These are phyloP conservation scores for Funneliformis geosporum DNA, from an alignment of 192 early-diverging fungal species.

Conservation along the genomic window DNA sequence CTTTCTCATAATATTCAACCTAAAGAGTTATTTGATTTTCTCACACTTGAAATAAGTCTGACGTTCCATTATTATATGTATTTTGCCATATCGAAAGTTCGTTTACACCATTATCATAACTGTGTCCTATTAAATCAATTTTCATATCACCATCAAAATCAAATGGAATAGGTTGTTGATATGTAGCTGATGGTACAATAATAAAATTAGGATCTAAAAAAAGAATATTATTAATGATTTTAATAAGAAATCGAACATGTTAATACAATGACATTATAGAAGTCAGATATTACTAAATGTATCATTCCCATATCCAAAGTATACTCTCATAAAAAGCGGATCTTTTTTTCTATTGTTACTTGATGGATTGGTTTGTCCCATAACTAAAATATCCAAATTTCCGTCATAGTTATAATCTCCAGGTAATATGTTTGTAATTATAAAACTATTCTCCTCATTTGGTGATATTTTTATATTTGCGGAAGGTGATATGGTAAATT, in stretches of 20 bases:
- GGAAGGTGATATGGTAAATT: background rate
- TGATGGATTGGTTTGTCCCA: conserved; percentile 54
- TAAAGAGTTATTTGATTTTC: conserved; percentile 19
- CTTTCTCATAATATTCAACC: background rate
- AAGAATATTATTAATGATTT: conserved; percentile 10
- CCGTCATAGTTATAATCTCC: conserved; percentile 93
- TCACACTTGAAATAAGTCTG: conserved; percentile 45
- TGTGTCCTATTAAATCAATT: conserved; percentile 59
- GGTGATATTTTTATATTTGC: background rate
- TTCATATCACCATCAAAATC: conserved; percentile 66
- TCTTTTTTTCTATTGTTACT: conserved; percentile 32
- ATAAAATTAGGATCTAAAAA: conserved; percentile 42
- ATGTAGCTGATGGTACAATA: conserved; percentile 43
- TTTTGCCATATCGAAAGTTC: conserved; percentile 53
- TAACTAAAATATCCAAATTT: conserved; percentile 77
- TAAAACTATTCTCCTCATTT: conserved; percentile 39
- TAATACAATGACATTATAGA: background rate
- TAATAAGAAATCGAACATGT: background rate
- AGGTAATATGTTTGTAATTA: conserved; percentile 75
- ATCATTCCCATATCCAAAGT: conserved; percentile 65
- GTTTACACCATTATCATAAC: conserved; percentile 38
- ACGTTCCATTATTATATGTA: conserved; percentile 32
- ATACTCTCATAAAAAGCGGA: conserved; percentile 69
- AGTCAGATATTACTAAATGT: conserved; percentile 54
- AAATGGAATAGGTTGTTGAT: conserved; percentile 60